Conservation (phyloP, 495 filamentous ascomycete genomes). For the Aspergillus homomorphus region DNA sequence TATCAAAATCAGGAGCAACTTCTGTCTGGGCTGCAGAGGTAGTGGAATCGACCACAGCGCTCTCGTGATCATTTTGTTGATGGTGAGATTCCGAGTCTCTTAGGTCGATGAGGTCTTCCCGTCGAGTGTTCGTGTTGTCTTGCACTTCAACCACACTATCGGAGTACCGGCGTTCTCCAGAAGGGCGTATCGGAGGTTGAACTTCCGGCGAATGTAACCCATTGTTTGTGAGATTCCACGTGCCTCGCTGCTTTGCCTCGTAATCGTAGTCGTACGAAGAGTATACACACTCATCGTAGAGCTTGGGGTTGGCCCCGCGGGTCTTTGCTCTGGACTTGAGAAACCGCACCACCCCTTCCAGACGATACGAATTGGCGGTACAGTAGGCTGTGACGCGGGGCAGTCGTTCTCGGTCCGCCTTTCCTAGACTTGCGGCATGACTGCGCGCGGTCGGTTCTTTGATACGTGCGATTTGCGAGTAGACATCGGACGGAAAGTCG, state of each 20-base stretch:
- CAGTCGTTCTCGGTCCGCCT: slow-evolving; percentile 82
- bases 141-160: slow-evolving; percentile 59
- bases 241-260: slow-evolving; percentile 39
- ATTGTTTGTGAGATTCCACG: slow-evolving; percentile 24
- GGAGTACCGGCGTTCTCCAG: slow-evolving; percentile 62
- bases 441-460: slow-evolving; percentile 92
- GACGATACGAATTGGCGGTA: slow-evolving; percentile 83
- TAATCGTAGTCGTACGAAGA: slow-evolving; percentile 77
- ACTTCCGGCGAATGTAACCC: slow-evolving; percentile 18
- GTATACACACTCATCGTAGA: slow-evolving; percentile 96
- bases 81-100: slow-evolving; percentile 37
- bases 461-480: slow-evolving; percentile 91
- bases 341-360: slow-evolving; percentile 83
- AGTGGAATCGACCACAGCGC: slow-evolving; percentile 16
- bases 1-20: slow-evolving; percentile 47
- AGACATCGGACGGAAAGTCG: slow-evolving; percentile 92
- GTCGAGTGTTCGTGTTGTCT: slow-evolving; percentile 44
- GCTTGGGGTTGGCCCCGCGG: slow-evolving; percentile 77
- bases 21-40: slow-evolving; percentile 17
- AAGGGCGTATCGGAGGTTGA: slow-evolving; percentile 35
- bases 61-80: slow-evolving; percentile 27
- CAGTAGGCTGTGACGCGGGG: slow-evolving; percentile 95
- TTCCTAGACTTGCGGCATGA: slow-evolving; percentile 89
- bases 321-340: slow-evolving; percentile 75
- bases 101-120: slow-evolving; percentile 56